A percentile compares a stretch with the other conserved stretches of the same genome.
Conservation (phyloP, 345 rosid genomes). For the Heritiera fomes region DNA sequence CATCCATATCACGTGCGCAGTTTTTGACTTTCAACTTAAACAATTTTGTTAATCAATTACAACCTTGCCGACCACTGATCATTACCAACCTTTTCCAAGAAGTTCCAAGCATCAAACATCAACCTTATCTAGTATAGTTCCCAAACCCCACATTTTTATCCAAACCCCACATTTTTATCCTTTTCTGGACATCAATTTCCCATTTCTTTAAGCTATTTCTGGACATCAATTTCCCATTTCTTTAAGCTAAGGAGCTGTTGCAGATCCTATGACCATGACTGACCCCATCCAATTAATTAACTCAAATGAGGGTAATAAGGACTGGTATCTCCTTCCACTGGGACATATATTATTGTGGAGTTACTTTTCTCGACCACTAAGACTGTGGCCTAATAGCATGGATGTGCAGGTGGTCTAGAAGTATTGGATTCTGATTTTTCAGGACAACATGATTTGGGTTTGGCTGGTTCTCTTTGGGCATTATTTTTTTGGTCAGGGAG, state of each 20-base stretch:
- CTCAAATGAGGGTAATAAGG: background rate
- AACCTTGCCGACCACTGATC: slow-evolving; percentile 42
- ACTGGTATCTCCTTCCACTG: background rate
- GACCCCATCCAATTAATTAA: slow-evolving; percentile 6
- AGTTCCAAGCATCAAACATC: slow-evolving; percentile 28
- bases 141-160: slow-evolving; percentile 31
- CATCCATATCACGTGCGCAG: slow-evolving; percentile 24
- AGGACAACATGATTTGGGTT: background rate
- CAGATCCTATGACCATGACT: too few species aligned
- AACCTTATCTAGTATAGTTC: slow-evolving; percentile 35
- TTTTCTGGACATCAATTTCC: slow-evolving; percentile 19
- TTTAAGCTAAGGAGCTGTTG: slow-evolving; percentile 9
- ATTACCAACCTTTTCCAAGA: slow-evolving; percentile 16
- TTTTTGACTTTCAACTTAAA: slow-evolving; percentile 11
- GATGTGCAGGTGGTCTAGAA: background rate
- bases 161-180: slow-evolving; percentile 31
- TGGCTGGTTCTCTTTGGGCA: background rate
- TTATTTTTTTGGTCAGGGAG: background rate
- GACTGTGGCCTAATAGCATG: background rate
- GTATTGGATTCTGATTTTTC: background rate
- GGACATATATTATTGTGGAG: background rate
- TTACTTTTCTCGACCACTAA: background rate
- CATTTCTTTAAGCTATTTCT: slow-evolving; percentile 9
- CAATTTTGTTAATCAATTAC: slow-evolving; percentile 22
- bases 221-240: slow-evolving; percentile 8